Conservation (phyloP, 495 filamentous ascomycete genomes). For the Letharia columbiana region DNA sequence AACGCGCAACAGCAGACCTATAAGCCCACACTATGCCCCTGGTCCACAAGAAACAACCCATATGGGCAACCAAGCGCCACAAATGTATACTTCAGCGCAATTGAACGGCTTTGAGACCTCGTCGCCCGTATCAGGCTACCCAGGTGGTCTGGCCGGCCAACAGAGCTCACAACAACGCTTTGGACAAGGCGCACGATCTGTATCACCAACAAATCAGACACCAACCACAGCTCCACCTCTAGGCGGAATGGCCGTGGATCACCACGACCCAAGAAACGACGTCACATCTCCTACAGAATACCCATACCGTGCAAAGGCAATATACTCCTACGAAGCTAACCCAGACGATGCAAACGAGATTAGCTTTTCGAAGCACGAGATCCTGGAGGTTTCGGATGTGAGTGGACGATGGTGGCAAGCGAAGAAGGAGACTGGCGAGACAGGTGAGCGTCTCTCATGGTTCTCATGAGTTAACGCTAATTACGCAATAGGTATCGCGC, state of each 20-base stretch:
- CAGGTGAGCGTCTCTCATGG: conserved; percentile 46
- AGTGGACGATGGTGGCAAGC: conserved; percentile 99
- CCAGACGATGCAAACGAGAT: conserved; percentile 98
- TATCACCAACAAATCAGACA: conserved; percentile 32
- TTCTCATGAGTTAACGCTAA: not conserved
- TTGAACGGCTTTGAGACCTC: conserved; percentile 94
- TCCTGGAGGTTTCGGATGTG: conserved; percentile 93
- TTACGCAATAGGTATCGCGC: conserved; percentile 40
- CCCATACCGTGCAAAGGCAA: conserved; percentile 93
- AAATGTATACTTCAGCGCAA: conserved; percentile 96
- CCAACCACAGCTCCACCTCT: conserved; percentile 28
- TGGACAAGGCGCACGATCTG: conserved; percentile 30
- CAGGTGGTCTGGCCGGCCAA: conserved; percentile 52
- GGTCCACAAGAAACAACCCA: conserved; percentile 64
- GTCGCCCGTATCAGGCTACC: conserved; percentile 76
- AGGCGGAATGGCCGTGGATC: conserved; percentile 28
- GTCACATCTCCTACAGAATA: conserved; percentile 82
- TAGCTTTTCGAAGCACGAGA: conserved; percentile 91
- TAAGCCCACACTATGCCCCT: conserved; percentile 36
- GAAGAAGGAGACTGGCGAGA: conserved; percentile 87
- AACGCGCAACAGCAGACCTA: conserved; percentile 56
- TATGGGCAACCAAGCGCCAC: conserved; percentile 63
- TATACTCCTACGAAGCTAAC: conserved; percentile 97
- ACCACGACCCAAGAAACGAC: conserved; percentile 44
- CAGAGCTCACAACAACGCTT: conserved; percentile 51